Conservation (phyloP, 164 flowering plant genomes). For the Liquidambar formosana region DNA sequence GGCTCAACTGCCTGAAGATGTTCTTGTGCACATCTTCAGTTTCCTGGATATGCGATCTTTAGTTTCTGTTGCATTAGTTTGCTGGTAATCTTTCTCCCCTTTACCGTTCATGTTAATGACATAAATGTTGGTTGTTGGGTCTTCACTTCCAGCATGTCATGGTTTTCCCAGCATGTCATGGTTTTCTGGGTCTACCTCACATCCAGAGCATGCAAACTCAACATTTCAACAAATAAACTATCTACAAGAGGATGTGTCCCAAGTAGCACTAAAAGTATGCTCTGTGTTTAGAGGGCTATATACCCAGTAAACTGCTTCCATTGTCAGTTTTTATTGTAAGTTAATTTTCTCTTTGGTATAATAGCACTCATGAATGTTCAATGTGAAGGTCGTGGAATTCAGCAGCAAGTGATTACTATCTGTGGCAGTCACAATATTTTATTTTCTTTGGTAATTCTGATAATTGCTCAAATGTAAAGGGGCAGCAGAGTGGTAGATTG, state of each 20-base stretch:
- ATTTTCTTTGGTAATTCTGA: conserved; percentile 34
- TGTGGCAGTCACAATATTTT: conserved; percentile 68
- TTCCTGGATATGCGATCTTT: conserved; percentile 75
- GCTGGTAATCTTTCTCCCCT: conserved; percentile 50
- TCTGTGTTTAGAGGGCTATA: background rate
- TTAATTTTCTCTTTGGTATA: background rate
- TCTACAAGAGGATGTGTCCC: background rate
- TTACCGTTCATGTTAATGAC: background rate
- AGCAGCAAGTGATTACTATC: conserved; percentile 65
- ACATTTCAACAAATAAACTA: no score
- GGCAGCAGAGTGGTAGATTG: conserved; percentile 10
- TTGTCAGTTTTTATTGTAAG: background rate
- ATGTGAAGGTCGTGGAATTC: conserved; percentile 74
- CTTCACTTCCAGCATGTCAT: background rate
- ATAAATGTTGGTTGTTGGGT: background rate
- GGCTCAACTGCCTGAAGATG: conserved; percentile 64
- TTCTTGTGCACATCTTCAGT: conserved; percentile 72
- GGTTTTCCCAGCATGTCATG: no score
- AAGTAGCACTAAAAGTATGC: background rate
- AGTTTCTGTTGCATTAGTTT: conserved; percentile 54
- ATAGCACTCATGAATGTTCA: background rate
- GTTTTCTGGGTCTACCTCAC: no score
- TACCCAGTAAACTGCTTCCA: background rate
- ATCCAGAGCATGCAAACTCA: no score
- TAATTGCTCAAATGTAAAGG: conserved; percentile 16